Evolutionary conservation across 1,284 basidiomycete species (phyloP).

Genomic region (Ceratobasidium sp.): DNA sequence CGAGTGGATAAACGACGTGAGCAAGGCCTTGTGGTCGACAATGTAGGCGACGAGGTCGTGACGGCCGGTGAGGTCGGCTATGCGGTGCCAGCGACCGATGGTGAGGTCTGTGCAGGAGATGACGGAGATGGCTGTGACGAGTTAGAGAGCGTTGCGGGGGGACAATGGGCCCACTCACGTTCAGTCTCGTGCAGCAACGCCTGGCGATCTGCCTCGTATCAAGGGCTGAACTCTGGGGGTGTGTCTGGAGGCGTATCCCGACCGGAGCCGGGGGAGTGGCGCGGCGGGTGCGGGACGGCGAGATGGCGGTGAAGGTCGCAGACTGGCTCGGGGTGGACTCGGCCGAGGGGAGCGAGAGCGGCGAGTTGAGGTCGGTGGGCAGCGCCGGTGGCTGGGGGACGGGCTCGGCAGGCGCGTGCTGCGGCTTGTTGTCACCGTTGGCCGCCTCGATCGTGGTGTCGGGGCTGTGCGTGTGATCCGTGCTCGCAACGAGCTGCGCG

Average conservation of each 20-base stretch:
- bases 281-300: conserved; percentile 36
- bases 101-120: conserved; percentile 80
- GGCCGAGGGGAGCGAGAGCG: conserved; percentile 47
- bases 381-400: conserved; percentile 44
- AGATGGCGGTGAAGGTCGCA: conserved; percentile 44
- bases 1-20: conserved; percentile 83
- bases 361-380: conserved; percentile 45
- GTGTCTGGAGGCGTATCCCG: conserved; percentile 64
- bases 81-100: conserved; percentile 81
- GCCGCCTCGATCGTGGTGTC: conserved; percentile 46
- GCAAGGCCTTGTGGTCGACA: conserved; percentile 71
- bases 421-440: conserved; percentile 49
- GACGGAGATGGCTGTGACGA: conserved; percentile 71
- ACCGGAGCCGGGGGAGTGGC: conserved; percentile 53
- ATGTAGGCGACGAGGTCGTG: conserved; percentile 81
- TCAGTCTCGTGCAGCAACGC: conserved; percentile 78
- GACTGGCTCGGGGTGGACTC: conserved; percentile 46
- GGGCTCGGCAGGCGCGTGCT: conserved; percentile 46
- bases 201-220: conserved; percentile 71
- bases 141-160: conserved; percentile 44
- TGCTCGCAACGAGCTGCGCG: conserved; percentile 30
- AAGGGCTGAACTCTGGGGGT: conserved; percentile 67
- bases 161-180: conserved; percentile 61
- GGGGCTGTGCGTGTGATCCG: conserved; percentile 49
- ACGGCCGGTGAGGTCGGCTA: conserved; percentile 66